phyloP scores from a whole-genome alignment of 371 early-diverging fungal species.

The Mortierella sp. region DNA sequence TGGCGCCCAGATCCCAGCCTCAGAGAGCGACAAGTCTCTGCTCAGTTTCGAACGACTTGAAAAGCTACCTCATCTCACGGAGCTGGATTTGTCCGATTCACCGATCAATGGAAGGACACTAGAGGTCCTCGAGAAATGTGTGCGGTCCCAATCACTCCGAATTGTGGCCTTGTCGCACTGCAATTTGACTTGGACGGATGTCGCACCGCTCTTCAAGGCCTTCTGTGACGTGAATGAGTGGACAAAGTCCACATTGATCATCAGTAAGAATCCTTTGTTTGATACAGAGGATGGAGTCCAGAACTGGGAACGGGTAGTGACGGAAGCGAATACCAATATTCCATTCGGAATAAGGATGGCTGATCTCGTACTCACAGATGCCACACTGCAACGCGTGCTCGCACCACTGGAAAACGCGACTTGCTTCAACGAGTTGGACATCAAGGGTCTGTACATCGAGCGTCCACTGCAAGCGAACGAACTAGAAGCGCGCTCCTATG shows the following conservation, averaged over 20 bases:
- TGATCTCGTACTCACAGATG: conserved; percentile 22
- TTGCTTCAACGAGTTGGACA: conserved; percentile 37
- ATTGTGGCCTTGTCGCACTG: conserved; percentile 26
- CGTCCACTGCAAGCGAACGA: background rate
- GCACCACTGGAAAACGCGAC: conserved; percentile 21
- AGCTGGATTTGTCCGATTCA: conserved; percentile 24
- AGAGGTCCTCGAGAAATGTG: conserved; percentile 1
- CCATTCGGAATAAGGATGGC: conserved; percentile 34
- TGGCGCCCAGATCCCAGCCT: conserved; percentile 15
- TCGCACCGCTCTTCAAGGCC: conserved; percentile 14
- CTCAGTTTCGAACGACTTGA: conserved; percentile 18
- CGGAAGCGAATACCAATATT: background rate
- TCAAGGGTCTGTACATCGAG: conserved; percentile 34
- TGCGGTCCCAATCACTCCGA: background rate
- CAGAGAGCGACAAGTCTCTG: conserved; percentile 6
- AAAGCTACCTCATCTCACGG: conserved; percentile 12
- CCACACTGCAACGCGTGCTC: conserved; percentile 17
- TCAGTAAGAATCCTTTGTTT: conserved; percentile 36
- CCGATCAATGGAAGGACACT: conserved; percentile 9
- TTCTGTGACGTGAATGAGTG: conserved; percentile 29
- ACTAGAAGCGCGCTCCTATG: conserved; percentile 18
- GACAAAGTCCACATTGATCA: conserved; percentile 33
- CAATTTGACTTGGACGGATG: conserved; percentile 18
- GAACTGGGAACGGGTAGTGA: conserved; percentile 17
- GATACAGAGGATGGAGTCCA: conserved; percentile 20